Evolutionary conservation across 176 grass and related monocot genomes (phyloP), one percentile per base, ranked within the genome.

Genomic region (Oryza brachyantha): DNA sequence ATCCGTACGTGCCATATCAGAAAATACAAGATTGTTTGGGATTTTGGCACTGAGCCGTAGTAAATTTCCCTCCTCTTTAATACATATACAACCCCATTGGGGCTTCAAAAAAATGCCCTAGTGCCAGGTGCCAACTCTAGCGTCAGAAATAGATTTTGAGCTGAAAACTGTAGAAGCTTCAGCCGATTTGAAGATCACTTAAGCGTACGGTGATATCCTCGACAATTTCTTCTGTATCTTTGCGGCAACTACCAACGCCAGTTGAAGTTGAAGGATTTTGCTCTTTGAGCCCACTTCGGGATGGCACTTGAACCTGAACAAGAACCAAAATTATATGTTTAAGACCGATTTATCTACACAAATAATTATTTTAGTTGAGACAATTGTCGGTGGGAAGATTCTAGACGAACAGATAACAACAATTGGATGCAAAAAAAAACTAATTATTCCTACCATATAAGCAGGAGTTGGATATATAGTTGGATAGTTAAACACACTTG

Each of bases 221-320:
- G 1, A 16, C 25, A 39, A 41, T 13, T 21, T 70, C 57, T 4
- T 16, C 38, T 57, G 54, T 82, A 54, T 63, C n/a, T 8, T 21
- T 57, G 28, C 10, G 46, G 45, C 29, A 1, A 16, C 46, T 17
- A 50, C 46, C 46, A 50, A 50, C 43, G 63, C 43, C 17, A 61
- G 26, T 52, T 41, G 78, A 54, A 55, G 40, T 57, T 5, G 64
- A 70, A 65, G 2, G 60, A 0, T 38, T 21, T 28, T 2, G 26
- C 37, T 57, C n/a, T 6, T 72, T 70, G 45, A 16, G 10, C 19
- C 9, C 66, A 34, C 5, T 66, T 16, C 14, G 21, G 11, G 66
- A 65, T 59, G 10, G 26, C 24, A 57, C 66, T 68, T 82, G 73
- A 42, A 71, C 85, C 78, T 82, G 37, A 37, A 59, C 16, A 24